Conservation (phyloP, 2,329 filamentous ascomycete species). For the Talaromyces pinophilus region DNA sequence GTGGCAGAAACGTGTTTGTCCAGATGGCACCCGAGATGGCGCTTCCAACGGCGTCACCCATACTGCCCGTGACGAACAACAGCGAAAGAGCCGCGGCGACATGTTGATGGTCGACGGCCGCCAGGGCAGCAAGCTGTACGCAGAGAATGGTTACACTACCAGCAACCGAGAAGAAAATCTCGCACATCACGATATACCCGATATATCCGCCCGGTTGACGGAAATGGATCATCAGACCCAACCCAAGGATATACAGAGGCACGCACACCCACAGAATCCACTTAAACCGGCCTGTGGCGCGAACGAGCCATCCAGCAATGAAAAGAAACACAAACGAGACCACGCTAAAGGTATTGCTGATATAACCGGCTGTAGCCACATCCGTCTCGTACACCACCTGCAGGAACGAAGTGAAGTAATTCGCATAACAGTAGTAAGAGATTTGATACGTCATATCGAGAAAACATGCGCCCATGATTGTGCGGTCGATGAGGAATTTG, state of each 20-base stretch:
- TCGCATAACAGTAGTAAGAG: slow-evolving; percentile 41
- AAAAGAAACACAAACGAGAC: slow-evolving; percentile 58
- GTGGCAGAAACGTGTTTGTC: slow-evolving; percentile 51
- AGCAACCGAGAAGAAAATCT: slow-evolving; percentile 57
- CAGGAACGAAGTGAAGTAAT: slow-evolving; percentile 39
- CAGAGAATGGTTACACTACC: slow-evolving; percentile 54
- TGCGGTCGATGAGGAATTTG: slow-evolving; percentile 47
- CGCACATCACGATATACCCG: slow-evolving; percentile 56
- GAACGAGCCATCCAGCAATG: slow-evolving; percentile 53
- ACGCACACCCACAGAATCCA: slow-evolving; percentile 52
- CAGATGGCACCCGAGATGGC: slow-evolving; percentile 38
- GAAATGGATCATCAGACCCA: slow-evolving; percentile 56
- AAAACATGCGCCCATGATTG: slow-evolving; percentile 29
- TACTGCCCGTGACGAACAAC: slow-evolving; percentile 37
- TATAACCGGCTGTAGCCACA: slow-evolving; percentile 38
- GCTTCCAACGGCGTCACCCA: slow-evolving; percentile 38
- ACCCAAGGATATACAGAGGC: slow-evolving; percentile 51
- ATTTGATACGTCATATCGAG: slow-evolving; percentile 30
- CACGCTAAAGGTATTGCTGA: slow-evolving; percentile 55
- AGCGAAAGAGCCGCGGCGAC: slow-evolving; percentile 54
- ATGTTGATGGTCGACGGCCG: slow-evolving; percentile 54
- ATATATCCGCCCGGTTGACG: slow-evolving; percentile 49
- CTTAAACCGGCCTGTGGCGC: slow-evolving; percentile 54
- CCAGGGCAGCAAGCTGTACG: slow-evolving; percentile 56
- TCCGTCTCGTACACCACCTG: slow-evolving; percentile 38